Base-by-base conservation (phyloP, 2,329 filamentous ascomycete genomes). In the Pseudogymnoascus sp. region DNA sequence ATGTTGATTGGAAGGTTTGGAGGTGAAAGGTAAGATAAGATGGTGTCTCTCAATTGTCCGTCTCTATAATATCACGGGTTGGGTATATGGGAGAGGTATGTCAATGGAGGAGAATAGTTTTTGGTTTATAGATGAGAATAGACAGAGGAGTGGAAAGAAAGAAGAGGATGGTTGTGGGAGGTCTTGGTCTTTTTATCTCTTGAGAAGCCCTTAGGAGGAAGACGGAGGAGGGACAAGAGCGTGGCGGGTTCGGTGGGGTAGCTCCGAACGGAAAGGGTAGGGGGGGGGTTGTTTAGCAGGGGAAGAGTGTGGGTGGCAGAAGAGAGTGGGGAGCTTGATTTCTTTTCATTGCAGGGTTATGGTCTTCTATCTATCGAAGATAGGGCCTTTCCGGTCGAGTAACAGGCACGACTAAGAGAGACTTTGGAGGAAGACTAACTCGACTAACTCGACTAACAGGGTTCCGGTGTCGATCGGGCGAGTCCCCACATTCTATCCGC, bases 1-100 rank as follows among this genome's bases (percentile, higher is more conserved):
- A 95, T 94, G 68, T 67, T 80, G 54, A n/a, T 36, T 57, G 33
- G 20, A 22, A 14, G 30, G 30, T 36, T 36, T 14, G 54, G 12
- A 37, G 25, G 16, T 47, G 18, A 43, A 36, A 36, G 35, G 18
- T 30, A 58, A 33, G 43, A 50, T 50, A n/a, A 25, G 22, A 25
- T 25, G 43, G 16, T 50, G 43, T 50, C 25, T 50, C 43, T 50
- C 43, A n/a, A 50, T 16, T 50, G 43, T 50, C 43, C 43, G 43
- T 50, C 43, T 50, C 43, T 50, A 50, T 50, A 50, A 50, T 50
- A 50, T 50, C 43, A 50, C 43, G 43, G 25, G 25, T 22, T 47
- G 43, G 43, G 43, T 50, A 50, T 50, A 50, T 16, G 25, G 43
- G 22, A 50, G n/a, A 50, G n/a, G 25, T 30, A 30, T n/a, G 43